Evolutionary conservation across 2,329 filamentous ascomycete genomes (phyloP).

Genomic region (Fusarium acutatum): DNA sequence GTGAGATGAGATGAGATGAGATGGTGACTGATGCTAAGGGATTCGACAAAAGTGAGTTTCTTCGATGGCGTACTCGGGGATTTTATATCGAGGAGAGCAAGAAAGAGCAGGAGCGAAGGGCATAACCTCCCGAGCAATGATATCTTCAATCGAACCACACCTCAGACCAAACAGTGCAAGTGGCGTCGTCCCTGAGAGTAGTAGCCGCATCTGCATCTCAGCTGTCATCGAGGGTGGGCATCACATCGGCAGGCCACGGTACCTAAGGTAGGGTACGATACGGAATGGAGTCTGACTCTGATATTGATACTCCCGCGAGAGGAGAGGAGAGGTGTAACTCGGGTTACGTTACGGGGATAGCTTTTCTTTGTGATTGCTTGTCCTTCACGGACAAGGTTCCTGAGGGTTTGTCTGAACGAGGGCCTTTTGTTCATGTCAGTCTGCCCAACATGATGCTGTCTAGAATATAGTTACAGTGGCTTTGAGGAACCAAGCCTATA

Average conservation of each 20-base stretch:
- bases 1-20: not conserved
- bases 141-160: conserved; percentile 16
- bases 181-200: conserved; percentile 15
- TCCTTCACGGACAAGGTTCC: conserved; percentile 15
- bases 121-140: not conserved
- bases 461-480: not conserved
- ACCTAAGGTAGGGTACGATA: not conserved
- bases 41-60: conserved; percentile 4
- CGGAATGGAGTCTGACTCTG: not conserved
- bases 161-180: not conserved
- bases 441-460: conserved; percentile 19
- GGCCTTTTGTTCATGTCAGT: conserved; percentile 16
- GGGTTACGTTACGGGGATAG: conserved; percentile 4
- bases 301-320: conserved; percentile 10
- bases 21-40: not conserved
- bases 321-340: conserved; percentile 8
- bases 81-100: conserved; percentile 22
- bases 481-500: not conserved
- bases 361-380: not conserved
- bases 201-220: conserved; percentile 18
- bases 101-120: not conserved
- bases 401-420: not conserved
- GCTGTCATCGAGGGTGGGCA: not conserved
- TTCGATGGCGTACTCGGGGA: conserved; percentile 2
- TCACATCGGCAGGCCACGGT: not conserved